Evolutionary conservation across 1,284 basidiomycete species (phyloP).

Genomic region (Hypsizygus ulmarius): DNA sequence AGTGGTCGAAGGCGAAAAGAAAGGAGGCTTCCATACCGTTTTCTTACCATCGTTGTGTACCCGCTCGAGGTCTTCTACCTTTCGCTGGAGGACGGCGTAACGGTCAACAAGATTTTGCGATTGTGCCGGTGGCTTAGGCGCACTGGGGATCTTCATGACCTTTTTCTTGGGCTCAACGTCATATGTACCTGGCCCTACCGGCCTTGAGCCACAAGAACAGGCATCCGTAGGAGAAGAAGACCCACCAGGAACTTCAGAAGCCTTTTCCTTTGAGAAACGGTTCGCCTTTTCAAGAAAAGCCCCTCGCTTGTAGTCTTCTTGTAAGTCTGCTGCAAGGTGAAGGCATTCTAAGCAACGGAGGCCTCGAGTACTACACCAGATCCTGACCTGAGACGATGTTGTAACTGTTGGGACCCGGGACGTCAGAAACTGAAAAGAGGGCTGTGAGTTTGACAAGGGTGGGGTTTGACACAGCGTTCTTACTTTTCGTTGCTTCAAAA

Average conservation of each 20-base stretch:
- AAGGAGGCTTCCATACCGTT: slow-evolving; percentile 40
- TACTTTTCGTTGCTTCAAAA: slow-evolving; percentile 39
- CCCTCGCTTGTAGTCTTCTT: slow-evolving; percentile 52
- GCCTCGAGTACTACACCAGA: neutral
- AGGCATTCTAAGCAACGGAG: neutral
- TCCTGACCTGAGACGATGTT: slow-evolving; percentile 26
- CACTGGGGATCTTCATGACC: slow-evolving; percentile 16
- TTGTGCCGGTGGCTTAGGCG: slow-evolving; percentile 13
- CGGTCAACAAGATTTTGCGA: slow-evolving; percentile 35
- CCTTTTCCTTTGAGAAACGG: slow-evolving; percentile 44
- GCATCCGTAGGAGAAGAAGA: neutral
- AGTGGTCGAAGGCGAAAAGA: neutral
- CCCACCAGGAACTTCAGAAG: slow-evolving; percentile 42
- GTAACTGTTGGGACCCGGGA: slow-evolving; percentile 40
- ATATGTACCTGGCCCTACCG: slow-evolving; percentile 37
- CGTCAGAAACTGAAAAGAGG: slow-evolving; percentile 29
- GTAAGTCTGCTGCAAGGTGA: slow-evolving; percentile 32
- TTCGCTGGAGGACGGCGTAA: slow-evolving; percentile 55
- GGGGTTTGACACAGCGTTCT: neutral
- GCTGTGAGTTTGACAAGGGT: neutral
- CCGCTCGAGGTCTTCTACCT: slow-evolving; percentile 65
- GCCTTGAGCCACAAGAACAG: neutral
- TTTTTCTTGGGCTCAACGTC: slow-evolving; percentile 19
- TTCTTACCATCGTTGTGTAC: slow-evolving; percentile 67
- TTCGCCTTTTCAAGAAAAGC: slow-evolving; percentile 55